Evolutionary conservation across 2,329 filamentous ascomycete species (phyloP).

Genomic region (Fusarium aywerte): DNA sequence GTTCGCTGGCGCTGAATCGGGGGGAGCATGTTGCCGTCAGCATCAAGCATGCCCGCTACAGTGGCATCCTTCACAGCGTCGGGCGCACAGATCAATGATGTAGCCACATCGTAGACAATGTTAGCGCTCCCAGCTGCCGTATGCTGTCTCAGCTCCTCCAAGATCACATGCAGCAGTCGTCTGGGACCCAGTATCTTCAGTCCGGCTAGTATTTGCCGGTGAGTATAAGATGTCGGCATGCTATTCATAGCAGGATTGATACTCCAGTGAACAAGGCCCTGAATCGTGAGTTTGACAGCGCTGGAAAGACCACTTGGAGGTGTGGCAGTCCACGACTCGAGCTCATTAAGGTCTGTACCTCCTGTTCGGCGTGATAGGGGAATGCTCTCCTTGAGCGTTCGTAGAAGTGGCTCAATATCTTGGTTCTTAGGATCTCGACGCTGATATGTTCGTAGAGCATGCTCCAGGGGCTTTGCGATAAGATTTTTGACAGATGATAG

Average conservation of each 20-base stretch:
- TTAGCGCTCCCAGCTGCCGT: slow-evolving; percentile 68
- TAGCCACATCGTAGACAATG: slow-evolving; percentile 75
- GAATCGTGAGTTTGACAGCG: slow-evolving; percentile 69
- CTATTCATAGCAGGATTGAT: slow-evolving; percentile 64
- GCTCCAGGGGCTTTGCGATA: slow-evolving; percentile 74
- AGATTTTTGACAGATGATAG: slow-evolving; percentile 77
- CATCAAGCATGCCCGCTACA: slow-evolving; percentile 49
- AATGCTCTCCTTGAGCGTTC: slow-evolving; percentile 70
- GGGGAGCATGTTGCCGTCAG: slow-evolving; percentile 51
- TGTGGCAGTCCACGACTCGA: slow-evolving; percentile 73
- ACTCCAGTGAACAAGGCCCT: slow-evolving; percentile 74
- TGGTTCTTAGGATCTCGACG: slow-evolving; percentile 73
- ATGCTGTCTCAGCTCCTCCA: slow-evolving; percentile 74
- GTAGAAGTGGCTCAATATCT: slow-evolving; percentile 75
- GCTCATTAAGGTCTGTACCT: slow-evolving; percentile 71
- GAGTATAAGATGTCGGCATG: slow-evolving; percentile 75
- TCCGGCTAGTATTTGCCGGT: slow-evolving; percentile 73
- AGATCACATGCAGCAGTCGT: slow-evolving; percentile 68
- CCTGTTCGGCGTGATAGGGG: slow-evolving; percentile 69
- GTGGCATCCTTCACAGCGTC: slow-evolving; percentile 61
- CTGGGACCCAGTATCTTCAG: slow-evolving; percentile 70
- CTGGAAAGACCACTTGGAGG: slow-evolving; percentile 66
- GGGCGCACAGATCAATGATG: slow-evolving; percentile 75
- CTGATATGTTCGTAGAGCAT: slow-evolving; percentile 73
- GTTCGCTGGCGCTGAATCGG: slow-evolving; percentile 62